phyloP scores from a whole-genome alignment of 257 asterid species.

The Oldenlandia corymbosa region DNA sequence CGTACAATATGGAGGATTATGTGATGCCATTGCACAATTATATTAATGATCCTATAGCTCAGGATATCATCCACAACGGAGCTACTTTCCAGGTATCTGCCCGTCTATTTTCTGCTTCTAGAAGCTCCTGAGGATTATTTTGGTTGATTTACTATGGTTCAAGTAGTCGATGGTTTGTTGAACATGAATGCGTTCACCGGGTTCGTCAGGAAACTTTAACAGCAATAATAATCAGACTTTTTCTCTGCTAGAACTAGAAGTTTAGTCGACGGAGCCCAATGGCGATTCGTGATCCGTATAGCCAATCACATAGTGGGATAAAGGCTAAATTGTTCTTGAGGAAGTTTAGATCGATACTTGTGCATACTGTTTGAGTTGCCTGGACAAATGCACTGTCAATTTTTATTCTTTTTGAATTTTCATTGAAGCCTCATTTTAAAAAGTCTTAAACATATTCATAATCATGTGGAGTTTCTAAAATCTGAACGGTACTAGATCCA shows the following conservation, averaged over 20 bases:
- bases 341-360: background rate
- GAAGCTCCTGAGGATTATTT: slow-evolving; percentile 2
- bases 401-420: too few relatives aligned
- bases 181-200: background rate
- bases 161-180: background rate
- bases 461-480: background rate
- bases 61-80: slow-evolving; percentile 84
- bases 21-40: slow-evolving; percentile 82
- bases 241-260: too few relatives aligned
- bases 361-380: background rate
- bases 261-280: too few relatives aligned
- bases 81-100: slow-evolving; percentile 87
- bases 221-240: background rate
- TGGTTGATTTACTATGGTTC: background rate
- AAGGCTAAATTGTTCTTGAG: too few relatives aligned
- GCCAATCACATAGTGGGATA: too few relatives aligned
- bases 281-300: too few relatives aligned
- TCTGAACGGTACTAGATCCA: background rate
- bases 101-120: slow-evolving; percentile 12
- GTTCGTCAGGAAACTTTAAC: background rate
- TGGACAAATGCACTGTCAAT: background rate
- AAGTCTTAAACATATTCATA: too few relatives aligned
- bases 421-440: too few relatives aligned
- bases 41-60: slow-evolving; percentile 72
- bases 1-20: slow-evolving; percentile 64